phyloP scores from a whole-genome alignment of 345 rosid species.

The Litchi chinensis region DNA sequence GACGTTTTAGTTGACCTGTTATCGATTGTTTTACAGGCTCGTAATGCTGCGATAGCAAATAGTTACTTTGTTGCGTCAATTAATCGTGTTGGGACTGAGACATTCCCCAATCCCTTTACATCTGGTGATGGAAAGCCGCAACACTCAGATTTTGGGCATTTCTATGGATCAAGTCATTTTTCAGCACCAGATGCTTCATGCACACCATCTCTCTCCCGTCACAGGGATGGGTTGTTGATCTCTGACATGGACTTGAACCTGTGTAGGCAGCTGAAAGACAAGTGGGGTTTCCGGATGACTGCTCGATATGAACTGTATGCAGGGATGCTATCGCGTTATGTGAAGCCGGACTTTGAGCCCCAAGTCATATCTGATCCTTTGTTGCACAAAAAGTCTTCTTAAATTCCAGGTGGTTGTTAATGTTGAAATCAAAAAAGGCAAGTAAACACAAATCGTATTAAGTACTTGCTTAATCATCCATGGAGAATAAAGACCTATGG shows the following conservation, averaged over 20 bases:
- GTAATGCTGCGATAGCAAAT: constrained; percentile 94
- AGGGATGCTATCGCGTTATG: constrained; percentile 52
- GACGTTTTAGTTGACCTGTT: not conserved
- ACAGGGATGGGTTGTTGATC: constrained; percentile 77
- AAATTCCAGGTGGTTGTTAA: constrained; percentile 27
- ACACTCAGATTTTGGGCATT: constrained; percentile 86
- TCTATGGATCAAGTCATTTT: constrained; percentile 88
- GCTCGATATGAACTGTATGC: constrained; percentile 78
- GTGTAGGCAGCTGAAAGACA: constrained; percentile 89
- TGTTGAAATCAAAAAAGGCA: constrained; percentile 10
- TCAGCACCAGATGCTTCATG: constrained; percentile 97
- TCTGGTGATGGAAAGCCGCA: constrained; percentile 94
- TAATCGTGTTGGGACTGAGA: constrained; percentile 94
- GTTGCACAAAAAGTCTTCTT: constrained; percentile 57
- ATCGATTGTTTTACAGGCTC: constrained; percentile 54
- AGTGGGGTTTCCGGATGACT: constrained; percentile 94
- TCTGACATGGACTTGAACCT: constrained; percentile 93
- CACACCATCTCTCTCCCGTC: constrained; percentile 79
- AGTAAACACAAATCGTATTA: constrained; percentile 17
- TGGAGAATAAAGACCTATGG: constrained; percentile 1
- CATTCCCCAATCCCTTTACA: constrained; percentile 85
- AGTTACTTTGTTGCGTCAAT: constrained; percentile 96
- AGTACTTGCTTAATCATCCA: not conserved
- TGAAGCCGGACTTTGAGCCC: constrained; percentile 75
- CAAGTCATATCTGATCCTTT: constrained; percentile 78